Evolutionary conservation across 176 grass and related monocot species (phyloP), one percentile per base, ranked within the genome.

Genomic region (Aegilops sharonensis): DNA sequence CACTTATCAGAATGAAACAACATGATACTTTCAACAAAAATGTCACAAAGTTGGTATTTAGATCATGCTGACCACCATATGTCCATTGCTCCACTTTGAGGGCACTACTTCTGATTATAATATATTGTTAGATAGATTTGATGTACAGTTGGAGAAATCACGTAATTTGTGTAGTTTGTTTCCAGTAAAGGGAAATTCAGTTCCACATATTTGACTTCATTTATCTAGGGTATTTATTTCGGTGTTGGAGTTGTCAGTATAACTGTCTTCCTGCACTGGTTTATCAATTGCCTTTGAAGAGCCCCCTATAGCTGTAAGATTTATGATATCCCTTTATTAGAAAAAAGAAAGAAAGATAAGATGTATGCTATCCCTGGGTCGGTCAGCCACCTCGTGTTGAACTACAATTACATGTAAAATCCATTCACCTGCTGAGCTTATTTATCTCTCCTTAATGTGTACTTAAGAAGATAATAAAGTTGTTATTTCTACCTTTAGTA

Each of bases 41-140:
- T 80, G 73, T 67, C 18, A 12, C 2, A 50, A 39, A 25, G 11
- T 39, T 57, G 64, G 29, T 78, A 29, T 21, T 36, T 70, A 70
- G 52, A 91, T 84, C 48, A 70, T 88, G 81, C 78, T 74, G 76
- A 84, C 68, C 66, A 83, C 56, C 42, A 83, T 24, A 66, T 65
- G 42, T 27, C 75, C 45, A 90, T 81, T n/a, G 75, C 29, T 43
- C 30, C 32, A 63, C 64, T 80, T 63, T 71, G 64, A 64, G 40
- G 48, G 68, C 61, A 77, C 50, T 71, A 81, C 75, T 62, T 69
- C 68, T 87, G 39, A 69, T 12, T n/a, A 78, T 18, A 78, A 83
- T 60, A 36, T 56, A 61, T 6, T 27, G 27, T 27, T 47, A 63
- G 72, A 25, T 36, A 63, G 72, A 25, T 36, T 65, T 73, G 25